Conservation (phyloP, 208 protist species). For the Wallacemonas sp. region DNA sequence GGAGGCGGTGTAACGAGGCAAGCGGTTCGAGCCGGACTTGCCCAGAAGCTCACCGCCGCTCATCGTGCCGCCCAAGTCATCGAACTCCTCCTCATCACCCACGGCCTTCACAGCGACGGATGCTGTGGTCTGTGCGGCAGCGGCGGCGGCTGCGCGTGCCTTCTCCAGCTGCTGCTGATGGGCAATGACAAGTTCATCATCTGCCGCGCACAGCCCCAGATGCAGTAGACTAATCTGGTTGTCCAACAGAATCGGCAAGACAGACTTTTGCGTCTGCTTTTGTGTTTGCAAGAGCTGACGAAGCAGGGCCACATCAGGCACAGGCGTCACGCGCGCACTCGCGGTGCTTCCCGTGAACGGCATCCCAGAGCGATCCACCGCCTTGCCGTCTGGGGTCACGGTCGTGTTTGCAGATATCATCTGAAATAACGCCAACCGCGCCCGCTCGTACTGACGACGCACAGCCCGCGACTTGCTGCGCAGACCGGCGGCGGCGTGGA, state of each 20-base stretch:
- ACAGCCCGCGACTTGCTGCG: slow-evolving; percentile 5
- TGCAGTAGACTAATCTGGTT: slow-evolving; percentile 81
- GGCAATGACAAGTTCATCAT: slow-evolving; percentile 64
- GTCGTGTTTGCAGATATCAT: slow-evolving; percentile 10
- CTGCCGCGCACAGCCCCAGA: slow-evolving; percentile 65
- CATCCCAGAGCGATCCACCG: not conserved
- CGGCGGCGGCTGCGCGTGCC: not conserved
- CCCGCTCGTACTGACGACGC: slow-evolving; percentile 7
- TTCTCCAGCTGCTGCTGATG: slow-evolving; percentile 11
- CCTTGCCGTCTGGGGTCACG: not conserved
- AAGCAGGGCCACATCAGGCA: slow-evolving; percentile 30
- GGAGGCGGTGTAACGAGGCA: slow-evolving; percentile 4
- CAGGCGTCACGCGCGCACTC: not conserved
- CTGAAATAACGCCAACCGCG: slow-evolving; percentile 3
- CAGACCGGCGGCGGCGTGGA: slow-evolving; percentile 19
- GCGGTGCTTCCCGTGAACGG: not conserved
- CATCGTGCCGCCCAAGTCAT: not conserved
- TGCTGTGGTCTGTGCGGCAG: not conserved
- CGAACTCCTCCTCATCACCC: not conserved
- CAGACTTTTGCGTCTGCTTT: slow-evolving; percentile 23
- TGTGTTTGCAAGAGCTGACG: slow-evolving; percentile 46
- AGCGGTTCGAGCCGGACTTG: not conserved
- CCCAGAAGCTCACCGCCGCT: not conserved
- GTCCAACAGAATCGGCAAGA: slow-evolving; percentile 53
- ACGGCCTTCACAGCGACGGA: not conserved